Evolutionary conservation across 2,329 filamentous ascomycete genomes (phyloP), one percentile per base, ranked within the genome.

Genomic region (Ophiostoma ips): DNA sequence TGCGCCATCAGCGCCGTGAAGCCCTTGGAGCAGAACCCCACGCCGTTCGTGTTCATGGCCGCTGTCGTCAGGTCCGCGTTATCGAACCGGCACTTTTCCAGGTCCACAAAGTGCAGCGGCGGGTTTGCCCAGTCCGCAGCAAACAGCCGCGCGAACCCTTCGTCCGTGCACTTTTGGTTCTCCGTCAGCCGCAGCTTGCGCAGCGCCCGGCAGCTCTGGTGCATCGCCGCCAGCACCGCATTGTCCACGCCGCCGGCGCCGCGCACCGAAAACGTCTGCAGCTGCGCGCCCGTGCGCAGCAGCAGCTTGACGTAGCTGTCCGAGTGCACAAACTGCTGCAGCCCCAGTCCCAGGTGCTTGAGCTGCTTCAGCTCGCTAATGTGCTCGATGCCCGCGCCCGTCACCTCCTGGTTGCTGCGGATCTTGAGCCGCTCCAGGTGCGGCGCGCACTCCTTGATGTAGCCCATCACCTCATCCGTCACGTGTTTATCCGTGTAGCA

Each of bases 401-500:
- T 81, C 18, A 92, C 68, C 55, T 81, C 76, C 59, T 87, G 84
- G 63, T 92, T 94, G 60, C 87, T 78, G 57, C 80, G 79, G 34
- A 95, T 69, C 65, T 95, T 95, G 48, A 96, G 70, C 3, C 84
- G 81, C 45, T 71, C 71, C 13, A 96, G 70, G 19, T 79, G 74
- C 0, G 81, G 79, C 57, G 86, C 90, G 53, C 75, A 66, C 7
- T 72, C 68, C 21, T 73, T 71, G 53, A 95, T 69, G n/a, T 73
- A 63, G 13, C 70, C 62, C 1, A 92, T 68, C 1, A 77, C 77
- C 8, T 83, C 74, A 53, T 95, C 82, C 37, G 81, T 79, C 56
- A 96, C 84, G 31, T 89, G 81, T 48, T 75, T 83, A 62, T 95
- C 88, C 0, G 92, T 84, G 65, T 84, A 88, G 59, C 87, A 88